phyloP scores from a whole-genome alignment of 768 basidiomycete genomes.

The Kondoa malvinella region DNA sequence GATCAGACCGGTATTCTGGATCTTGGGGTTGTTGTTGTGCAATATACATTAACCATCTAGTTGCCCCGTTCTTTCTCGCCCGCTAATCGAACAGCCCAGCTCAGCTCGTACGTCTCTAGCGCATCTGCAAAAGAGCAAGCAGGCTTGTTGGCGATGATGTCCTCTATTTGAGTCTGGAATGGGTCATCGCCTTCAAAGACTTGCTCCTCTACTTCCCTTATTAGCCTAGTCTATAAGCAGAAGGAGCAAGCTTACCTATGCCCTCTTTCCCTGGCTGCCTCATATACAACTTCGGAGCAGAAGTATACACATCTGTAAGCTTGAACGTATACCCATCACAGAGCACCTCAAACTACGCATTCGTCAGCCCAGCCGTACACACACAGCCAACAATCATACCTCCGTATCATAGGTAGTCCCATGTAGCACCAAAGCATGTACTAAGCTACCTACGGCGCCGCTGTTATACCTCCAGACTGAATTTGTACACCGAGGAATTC shows the following conservation, averaged over 20 bases:
- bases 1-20: too few relatives aligned
- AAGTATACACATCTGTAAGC: constrained; percentile 13
- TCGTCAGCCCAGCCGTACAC: neutral
- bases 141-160: constrained; percentile 8
- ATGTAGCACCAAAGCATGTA: constrained; percentile 74
- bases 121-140: constrained; percentile 19
- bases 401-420: constrained; percentile 60
- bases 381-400: too few relatives aligned
- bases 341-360: constrained; percentile 18
- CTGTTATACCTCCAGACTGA: constrained; percentile 92
- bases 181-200: constrained; percentile 70
- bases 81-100: constrained; percentile 22
- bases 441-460: constrained; percentile 82
- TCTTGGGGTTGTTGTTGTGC: too few relatives aligned
- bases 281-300: constrained; percentile 9
- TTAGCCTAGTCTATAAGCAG: neutral
- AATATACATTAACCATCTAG: too few relatives aligned
- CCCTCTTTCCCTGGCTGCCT: neutral
- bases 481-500: constrained; percentile 80
- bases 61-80: constrained; percentile 10
- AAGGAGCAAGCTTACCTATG: neutral
- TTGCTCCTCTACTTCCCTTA: constrained; percentile 41
- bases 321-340: constrained; percentile 18
- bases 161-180: constrained; percentile 36
- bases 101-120: constrained; percentile 20